A percentile compares a stretch with the other conserved stretches of the same genome.
Conservation (phyloP, 2,329 filamentous ascomycete species). For the Penicillium sp. region DNA sequence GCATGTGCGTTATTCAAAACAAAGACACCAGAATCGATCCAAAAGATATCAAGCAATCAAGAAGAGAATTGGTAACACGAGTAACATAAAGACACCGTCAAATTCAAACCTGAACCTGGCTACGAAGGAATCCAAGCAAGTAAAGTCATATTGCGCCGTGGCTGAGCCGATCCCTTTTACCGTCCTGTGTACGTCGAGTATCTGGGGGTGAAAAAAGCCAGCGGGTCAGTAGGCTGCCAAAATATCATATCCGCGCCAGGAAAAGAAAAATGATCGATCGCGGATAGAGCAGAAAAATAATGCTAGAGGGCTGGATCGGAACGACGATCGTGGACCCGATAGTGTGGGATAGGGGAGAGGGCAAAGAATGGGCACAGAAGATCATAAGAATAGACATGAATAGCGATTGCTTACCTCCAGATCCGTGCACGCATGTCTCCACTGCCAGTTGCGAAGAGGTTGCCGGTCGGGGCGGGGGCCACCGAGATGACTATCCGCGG, state of each 20-base stretch:
- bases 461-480: conserved; percentile 84
- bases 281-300: background rate
- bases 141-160: conserved; percentile 38
- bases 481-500: conserved; percentile 78
- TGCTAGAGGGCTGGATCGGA: background rate
- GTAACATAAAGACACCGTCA: conserved; percentile 16
- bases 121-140: conserved; percentile 20
- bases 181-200: conserved; percentile 44
- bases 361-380: background rate
- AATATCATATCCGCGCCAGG: background rate
- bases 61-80: conserved; percentile 6
- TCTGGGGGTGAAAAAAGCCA: conserved; percentile 23
- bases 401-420: conserved; percentile 67
- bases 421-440: conserved; percentile 97
- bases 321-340: background rate
- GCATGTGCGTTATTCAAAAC: conserved; percentile 7
- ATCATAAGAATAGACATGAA: background rate
- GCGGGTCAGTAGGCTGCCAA: conserved; percentile 15
- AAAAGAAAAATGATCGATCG: background rate
- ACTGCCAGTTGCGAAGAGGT: conserved; percentile 91
- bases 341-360: background rate
- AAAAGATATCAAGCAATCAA: conserved; percentile 6
- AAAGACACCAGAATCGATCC: background rate
- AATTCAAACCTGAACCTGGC: conserved; percentile 19
- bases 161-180: conserved; percentile 36